Conservation (phyloP, 495 filamentous ascomycete species). For the Penicilliopsis zonata region DNA sequence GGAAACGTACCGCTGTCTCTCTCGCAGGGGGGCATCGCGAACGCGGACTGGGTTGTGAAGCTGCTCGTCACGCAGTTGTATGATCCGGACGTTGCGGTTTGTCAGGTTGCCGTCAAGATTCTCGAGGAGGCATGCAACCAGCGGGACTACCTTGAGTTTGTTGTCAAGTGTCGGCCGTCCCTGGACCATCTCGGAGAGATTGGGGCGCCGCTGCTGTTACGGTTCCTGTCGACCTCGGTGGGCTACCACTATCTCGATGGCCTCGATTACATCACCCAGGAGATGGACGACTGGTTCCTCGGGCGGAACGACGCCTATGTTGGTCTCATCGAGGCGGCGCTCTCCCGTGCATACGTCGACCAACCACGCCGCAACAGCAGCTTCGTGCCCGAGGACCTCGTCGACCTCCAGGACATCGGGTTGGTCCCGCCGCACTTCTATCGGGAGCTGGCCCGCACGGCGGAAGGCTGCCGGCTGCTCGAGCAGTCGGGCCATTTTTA, state of each 20-base stretch:
- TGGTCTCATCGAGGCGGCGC: slow-evolving; percentile 81
- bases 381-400: slow-evolving; percentile 38
- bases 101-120: slow-evolving; percentile 90
- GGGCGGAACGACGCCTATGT: slow-evolving; percentile 95
- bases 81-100: slow-evolving; percentile 92
- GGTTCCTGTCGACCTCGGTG: slow-evolving; percentile 89
- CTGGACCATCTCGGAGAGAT: slow-evolving; percentile 95
- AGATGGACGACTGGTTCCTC: slow-evolving; percentile 99
- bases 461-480: slow-evolving; percentile 82
- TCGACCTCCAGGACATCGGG: slow-evolving; percentile 48
- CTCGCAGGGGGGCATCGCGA: slow-evolving; percentile 23
- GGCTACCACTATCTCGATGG: slow-evolving; percentile 97
- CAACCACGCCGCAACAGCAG: slow-evolving; percentile 30
- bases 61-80: slow-evolving; percentile 94
- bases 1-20: slow-evolving; percentile 20
- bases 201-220: slow-evolving; percentile 81
- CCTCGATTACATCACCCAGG: slow-evolving; percentile 93
- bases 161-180: slow-evolving; percentile 91
- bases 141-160: slow-evolving; percentile 79
- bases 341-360: slow-evolving; percentile 78
- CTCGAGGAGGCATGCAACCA: slow-evolving; percentile 94
- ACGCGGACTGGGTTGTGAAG: slow-evolving; percentile 88
- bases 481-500: slow-evolving; percentile 91
- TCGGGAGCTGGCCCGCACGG: slow-evolving; percentile 81
- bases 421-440: slow-evolving; percentile 93